These are phyloP conservation scores for Fraxinus baroniana DNA, from an alignment of 305 asterid genomes.

Conservation along the genomic window DNA sequence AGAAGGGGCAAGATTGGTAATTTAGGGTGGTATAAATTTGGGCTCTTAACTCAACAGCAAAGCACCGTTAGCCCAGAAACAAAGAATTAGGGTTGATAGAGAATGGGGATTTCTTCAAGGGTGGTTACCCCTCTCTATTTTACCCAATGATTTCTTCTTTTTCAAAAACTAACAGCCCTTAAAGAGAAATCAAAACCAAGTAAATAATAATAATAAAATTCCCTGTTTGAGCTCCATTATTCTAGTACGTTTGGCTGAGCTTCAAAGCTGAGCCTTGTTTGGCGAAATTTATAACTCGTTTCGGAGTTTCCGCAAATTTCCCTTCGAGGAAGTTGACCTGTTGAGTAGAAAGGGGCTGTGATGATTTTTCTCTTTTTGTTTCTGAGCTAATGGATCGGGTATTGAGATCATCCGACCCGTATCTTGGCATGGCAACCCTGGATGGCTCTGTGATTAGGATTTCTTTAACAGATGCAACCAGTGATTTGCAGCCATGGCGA, in stretches of 20 bases:
- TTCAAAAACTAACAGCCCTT: conserved; percentile 29
- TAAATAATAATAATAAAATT: neutral
- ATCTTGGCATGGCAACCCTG: conserved; percentile 33
- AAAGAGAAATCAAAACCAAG: neutral
- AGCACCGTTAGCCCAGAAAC: conserved; percentile 15
- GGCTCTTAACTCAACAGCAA: neutral
- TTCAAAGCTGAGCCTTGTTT: neutral
- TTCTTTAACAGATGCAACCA: neutral
- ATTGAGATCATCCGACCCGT: conserved; percentile 23
- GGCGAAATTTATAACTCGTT: neutral
- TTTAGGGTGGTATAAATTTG: neutral
- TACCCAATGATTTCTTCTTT: conserved; percentile 23
- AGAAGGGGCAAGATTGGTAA: neutral
- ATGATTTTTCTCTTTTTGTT: conserved; percentile 13
- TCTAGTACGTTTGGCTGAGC: neutral
- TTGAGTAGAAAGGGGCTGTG: conserved; percentile 28
- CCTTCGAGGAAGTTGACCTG: neutral
- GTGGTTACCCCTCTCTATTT: conserved; percentile 40
- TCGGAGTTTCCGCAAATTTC: neutral
- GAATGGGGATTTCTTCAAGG: conserved; percentile 31
- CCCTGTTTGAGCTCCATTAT: neutral
- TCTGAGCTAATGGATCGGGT: conserved; percentile 25
- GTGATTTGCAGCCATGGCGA: neutral
- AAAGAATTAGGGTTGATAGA: conserved; percentile 24
- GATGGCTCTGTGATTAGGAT: neutral